Evolutionary conservation across 2,329 filamentous ascomycete genomes (phyloP).

Genomic region (Colletotrichum tofieldiae): DNA sequence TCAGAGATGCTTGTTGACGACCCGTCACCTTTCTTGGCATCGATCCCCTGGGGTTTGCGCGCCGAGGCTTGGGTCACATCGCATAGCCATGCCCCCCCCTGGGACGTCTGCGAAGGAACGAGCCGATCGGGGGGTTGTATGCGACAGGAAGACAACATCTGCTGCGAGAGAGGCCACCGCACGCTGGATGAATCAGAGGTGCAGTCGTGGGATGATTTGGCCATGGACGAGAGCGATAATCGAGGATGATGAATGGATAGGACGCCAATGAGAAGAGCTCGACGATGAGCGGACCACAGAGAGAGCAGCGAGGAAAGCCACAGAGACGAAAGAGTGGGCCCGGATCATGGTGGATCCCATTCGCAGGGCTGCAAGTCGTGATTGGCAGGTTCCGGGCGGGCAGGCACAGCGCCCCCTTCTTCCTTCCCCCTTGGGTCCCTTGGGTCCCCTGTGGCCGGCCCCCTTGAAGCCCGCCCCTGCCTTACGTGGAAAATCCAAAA

Average conservation of each 20-base stretch:
- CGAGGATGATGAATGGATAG: too few relatives aligned
- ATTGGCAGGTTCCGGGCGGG: neutral
- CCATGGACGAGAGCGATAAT: neutral
- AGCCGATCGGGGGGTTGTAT: slow-evolving; percentile 1
- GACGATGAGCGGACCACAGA: neutral
- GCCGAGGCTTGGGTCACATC: slow-evolving; percentile 13
- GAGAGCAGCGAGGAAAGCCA: neutral
- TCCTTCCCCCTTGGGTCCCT: neutral
- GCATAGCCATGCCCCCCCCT: neutral
- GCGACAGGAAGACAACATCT: neutral
- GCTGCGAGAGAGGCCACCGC: neutral
- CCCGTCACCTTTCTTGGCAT: neutral
- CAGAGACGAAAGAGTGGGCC: neutral
- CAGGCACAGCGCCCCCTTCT: neutral
- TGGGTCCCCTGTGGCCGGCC: neutral
- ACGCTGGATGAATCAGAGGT: slow-evolving; percentile 1
- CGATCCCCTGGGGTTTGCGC: neutral
- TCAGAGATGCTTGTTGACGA: neutral
- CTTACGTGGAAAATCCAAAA: slow-evolving; percentile 4
- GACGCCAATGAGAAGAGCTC: too few relatives aligned
- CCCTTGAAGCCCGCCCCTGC: slow-evolving; percentile 9
- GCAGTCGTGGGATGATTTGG: neutral
- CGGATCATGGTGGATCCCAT: neutral
- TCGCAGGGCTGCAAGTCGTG: neutral
- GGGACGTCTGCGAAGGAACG: slow-evolving; percentile 14